Evolutionary conservation across 495 filamentous ascomycete species (phyloP), one percentile per base, ranked within the genome.

Genomic region (Penicillium maclennaniae): DNA sequence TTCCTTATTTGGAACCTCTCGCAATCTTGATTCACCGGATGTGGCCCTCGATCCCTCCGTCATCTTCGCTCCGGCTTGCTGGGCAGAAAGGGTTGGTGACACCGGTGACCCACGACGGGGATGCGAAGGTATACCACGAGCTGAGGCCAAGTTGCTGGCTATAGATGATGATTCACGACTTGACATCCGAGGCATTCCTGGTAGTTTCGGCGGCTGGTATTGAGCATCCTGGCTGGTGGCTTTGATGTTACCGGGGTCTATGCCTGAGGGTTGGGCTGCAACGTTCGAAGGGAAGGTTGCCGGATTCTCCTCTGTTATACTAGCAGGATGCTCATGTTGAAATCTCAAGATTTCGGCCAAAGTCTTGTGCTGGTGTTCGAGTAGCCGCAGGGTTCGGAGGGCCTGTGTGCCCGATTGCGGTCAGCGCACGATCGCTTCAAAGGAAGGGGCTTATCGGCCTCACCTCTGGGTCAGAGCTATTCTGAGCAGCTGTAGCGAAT

Each of bases 71-170:
- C 87, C 86, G 6, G 84, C 88, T 60, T 89, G 85, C 37, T 89
- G 85, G 28, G 81, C 82, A 48, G 87, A 87, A 17, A 90, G 71
- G 31, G 82, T 86, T n/a, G 86, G 87, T 7, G 82, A 86, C 16
- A 67, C 74, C 12, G 79, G 79, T 71, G 79, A 62, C 69, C 82
- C 72, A 60, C 80, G 73, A 14, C 85, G 82, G 45, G 80, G 80
- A 45, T 84, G 83, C 16, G 85, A 76, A 2, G 87, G 87, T 54
- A 96, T 96, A 17, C 92, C 92, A 53, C 92, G 78, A 6, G 91
- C 92, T 3, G 89, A 91, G 0, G 92, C 92, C 7, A 97, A 74
- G 58, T 96, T 95, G 63, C 84, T 96, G 34, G 90, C 92, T 49
- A 96, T 95, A 4, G 91, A 95, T 0, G 92, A 92, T 6, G 84